Evolutionary conservation across 2,329 filamentous ascomycete genomes (phyloP).

Genomic region (Ophiostoma perfectum): DNA sequence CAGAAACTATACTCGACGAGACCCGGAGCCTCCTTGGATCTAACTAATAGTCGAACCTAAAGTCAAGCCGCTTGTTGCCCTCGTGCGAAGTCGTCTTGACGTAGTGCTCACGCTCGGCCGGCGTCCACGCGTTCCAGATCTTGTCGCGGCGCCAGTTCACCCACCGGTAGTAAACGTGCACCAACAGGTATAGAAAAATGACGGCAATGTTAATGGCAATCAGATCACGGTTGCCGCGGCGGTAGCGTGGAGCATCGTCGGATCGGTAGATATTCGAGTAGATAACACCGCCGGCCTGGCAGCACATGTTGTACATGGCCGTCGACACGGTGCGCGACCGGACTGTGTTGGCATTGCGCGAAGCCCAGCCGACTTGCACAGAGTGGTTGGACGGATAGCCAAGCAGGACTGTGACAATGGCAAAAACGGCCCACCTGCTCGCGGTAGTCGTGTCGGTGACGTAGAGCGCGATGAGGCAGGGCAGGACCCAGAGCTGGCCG

Average conservation of each 20-base stretch:
- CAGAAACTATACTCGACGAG: too few relatives aligned
- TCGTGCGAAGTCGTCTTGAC: constrained; percentile 31
- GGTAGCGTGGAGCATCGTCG: constrained; percentile 44
- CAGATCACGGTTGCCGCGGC: constrained; percentile 49
- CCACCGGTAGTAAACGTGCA: constrained; percentile 34
- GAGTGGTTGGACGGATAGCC: constrained; percentile 42
- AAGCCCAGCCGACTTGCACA: constrained; percentile 46
- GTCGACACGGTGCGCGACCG: constrained; percentile 57
- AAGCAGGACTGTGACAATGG: constrained; percentile 40
- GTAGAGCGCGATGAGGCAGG: constrained; percentile 50
- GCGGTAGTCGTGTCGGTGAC: constrained; percentile 36
- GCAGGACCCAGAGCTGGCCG: constrained; percentile 55
- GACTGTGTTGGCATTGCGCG: constrained; percentile 56
- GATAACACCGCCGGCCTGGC: constrained; percentile 41
- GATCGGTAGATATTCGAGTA: constrained; percentile 38
- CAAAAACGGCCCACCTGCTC: constrained; percentile 40
- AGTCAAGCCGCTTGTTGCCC: constrained; percentile 33
- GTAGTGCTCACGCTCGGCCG: constrained; percentile 30
- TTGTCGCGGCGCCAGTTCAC: constrained; percentile 29
- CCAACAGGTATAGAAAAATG: constrained; percentile 31
- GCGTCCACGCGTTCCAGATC: constrained; percentile 31
- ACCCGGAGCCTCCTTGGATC: too few relatives aligned
- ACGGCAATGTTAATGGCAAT: constrained; percentile 42
- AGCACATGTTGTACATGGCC: constrained; percentile 56
- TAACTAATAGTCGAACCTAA: constrained; percentile 31